Evolutionary conservation across 768 basidiomycete genomes (phyloP), one percentile per base, ranked within the genome.

Genomic region (Hebeloma cylindrosporum): DNA sequence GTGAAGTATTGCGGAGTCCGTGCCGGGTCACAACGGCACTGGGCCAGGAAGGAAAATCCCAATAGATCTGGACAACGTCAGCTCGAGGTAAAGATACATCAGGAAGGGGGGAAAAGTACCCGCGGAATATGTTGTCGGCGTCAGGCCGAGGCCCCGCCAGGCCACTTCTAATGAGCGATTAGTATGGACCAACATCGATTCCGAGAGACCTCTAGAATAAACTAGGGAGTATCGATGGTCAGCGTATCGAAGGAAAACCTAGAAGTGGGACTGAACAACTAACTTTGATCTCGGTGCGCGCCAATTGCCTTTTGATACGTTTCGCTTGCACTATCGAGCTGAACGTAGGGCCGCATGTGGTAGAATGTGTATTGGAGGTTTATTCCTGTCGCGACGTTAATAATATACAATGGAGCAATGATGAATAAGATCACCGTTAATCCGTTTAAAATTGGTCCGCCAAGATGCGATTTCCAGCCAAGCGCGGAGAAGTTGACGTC

Each of bases 391-490:
- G 49, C 35, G 37, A 26, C 10, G 10, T 37, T 37, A 56, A 37
- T 30, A 42, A 49, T 22, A 34, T 21, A 40, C 26, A 10, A 16
- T 37, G 17, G 17, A 18, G 6, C 20, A 38, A 10, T 26, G 30
- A 26, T 8, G 16, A 41, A 38, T 38, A 41, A 11, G 11, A 44
- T 67, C 60, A 81, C 78, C 60, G 51, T 78, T 52, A 20, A 67
- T 59, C 26, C 72, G 74, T 41, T 69, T 73, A 51, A 74, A 88
- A 41, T 87, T 78, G 3, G 71, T 65, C 14, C 83, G 54, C 81
- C 82, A 92, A 3, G 86, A 77, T 29, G 75, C 66, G 6, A 84
- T 64, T 59, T 93, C 90, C 13, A 89, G 74, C 90, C 90, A 92
- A 21, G 83, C 85, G 25, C 90, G 78, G 36, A 92, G 72, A 3